A percentile compares a stretch with the other conserved stretches of the same genome.
Conservation (phyloP, 2,329 filamentous ascomycete species). For the Fusarium abutilonis region DNA sequence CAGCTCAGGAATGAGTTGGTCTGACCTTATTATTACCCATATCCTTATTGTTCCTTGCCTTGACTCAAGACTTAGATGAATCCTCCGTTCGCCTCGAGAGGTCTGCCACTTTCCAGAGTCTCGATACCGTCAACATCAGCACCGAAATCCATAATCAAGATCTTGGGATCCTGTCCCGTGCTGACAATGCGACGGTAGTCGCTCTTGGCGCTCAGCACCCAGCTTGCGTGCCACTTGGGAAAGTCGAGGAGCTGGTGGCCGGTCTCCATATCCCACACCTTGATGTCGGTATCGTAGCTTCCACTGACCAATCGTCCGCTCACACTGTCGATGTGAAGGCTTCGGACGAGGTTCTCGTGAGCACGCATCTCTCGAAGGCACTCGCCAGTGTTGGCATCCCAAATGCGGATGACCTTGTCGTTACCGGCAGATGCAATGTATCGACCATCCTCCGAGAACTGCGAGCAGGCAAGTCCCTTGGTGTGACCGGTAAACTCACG, state of each 20-base stretch:
- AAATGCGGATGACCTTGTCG: conserved; percentile 94
- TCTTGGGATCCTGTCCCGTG: conserved; percentile 92
- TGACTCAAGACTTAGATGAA: conserved; percentile 41
- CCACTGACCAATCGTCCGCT: conserved; percentile 89
- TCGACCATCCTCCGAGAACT: conserved; percentile 94
- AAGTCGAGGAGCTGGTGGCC: conserved; percentile 84
- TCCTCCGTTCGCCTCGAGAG: conserved; percentile 27
- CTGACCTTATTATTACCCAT: conserved; percentile 20
- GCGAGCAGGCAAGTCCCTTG: conserved; percentile 92
- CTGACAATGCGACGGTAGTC: conserved; percentile 95
- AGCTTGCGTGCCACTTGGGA: conserved; percentile 94
- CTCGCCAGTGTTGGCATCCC: conserved; percentile 90
- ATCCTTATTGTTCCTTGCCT: neutral
- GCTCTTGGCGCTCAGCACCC: conserved; percentile 95
- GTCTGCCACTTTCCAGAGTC: conserved; percentile 61
- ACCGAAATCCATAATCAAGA: conserved; percentile 93
- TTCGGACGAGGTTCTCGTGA: conserved; percentile 87
- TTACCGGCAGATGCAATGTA: conserved; percentile 95
- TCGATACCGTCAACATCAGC: conserved; percentile 67
- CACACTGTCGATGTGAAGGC: conserved; percentile 87
- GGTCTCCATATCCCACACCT: conserved; percentile 88
- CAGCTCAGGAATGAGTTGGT: conserved; percentile 1
- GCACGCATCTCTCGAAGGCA: conserved; percentile 83
- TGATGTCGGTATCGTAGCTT: conserved; percentile 94
- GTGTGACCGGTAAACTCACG: conserved; percentile 91